Evolutionary conservation across 345 rosid genomes (phyloP).

Genomic region (Citrus australasica): DNA sequence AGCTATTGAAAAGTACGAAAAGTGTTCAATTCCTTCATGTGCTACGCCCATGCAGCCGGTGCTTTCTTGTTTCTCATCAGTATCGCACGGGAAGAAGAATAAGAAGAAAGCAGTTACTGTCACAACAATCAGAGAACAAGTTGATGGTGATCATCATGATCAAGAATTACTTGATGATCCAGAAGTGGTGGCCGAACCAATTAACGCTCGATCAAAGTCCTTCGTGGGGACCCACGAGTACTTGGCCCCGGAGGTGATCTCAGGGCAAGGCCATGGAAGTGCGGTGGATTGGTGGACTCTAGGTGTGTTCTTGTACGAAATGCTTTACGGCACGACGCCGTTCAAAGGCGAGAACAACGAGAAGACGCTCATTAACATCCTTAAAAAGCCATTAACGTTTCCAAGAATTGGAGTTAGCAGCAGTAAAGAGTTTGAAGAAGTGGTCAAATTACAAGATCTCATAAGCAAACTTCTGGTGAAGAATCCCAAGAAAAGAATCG

Average conservation of each 20-base stretch:
- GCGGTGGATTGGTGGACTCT: slow-evolving; percentile 99
- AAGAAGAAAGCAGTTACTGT: slow-evolving; percentile 15
- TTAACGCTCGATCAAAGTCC: slow-evolving; percentile 70
- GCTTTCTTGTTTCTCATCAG: slow-evolving; percentile 60
- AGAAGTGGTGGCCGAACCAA: slow-evolving; percentile 75
- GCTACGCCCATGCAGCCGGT: slow-evolving; percentile 62
- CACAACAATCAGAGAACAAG: slow-evolving; percentile 51
- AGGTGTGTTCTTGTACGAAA: slow-evolving; percentile 83
- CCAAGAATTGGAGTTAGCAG: slow-evolving; percentile 58
- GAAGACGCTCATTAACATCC: slow-evolving; percentile 74
- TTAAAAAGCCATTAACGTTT: slow-evolving; percentile 67
- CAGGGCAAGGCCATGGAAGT: slow-evolving; percentile 96
- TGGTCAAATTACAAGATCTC: slow-evolving; percentile 69
- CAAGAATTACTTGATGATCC: slow-evolving; percentile 24
- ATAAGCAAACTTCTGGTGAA: slow-evolving; percentile 64
- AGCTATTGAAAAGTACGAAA: slow-evolving; percentile 14
- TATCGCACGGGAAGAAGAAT: slow-evolving; percentile 30
- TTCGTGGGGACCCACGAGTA: slow-evolving; percentile 97
- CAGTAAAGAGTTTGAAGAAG: slow-evolving; percentile 55
- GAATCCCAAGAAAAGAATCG: slow-evolving; percentile 84
- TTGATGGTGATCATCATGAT: slow-evolving; percentile 12
- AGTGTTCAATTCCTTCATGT: slow-evolving; percentile 59
- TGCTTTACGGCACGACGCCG: slow-evolving; percentile 83
- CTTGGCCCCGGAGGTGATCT: slow-evolving; percentile 91
- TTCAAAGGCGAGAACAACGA: slow-evolving; percentile 93